Base-by-base conservation (phyloP, 2,329 filamentous ascomycete genomes). In the Cladosporium sp. region DNA sequence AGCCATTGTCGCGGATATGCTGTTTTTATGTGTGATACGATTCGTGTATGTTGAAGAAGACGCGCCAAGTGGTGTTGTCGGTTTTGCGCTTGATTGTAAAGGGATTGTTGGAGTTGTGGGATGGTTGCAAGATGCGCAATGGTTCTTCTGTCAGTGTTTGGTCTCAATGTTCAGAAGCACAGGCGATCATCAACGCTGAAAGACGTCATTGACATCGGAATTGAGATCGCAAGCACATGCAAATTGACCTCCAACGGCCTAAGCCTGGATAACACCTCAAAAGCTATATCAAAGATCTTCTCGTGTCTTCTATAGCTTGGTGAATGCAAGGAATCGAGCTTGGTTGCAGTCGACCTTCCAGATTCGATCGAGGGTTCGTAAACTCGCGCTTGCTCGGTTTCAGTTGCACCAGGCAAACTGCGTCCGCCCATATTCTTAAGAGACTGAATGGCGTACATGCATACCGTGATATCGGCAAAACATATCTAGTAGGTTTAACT, bases 1-100 rank as follows among this genome's bases (percentile, higher is more conserved):
- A 38, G 61, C 61, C 61, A 64, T 64, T 44, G 34, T 47, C 14
- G 36, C 36, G 26, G 24, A 12, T 41, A 8, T 18, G 36, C 24
- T 59, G 28, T 34, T 15, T 6, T 21, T 55, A 4, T 3, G 8
- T 21, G n/a, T 47, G 21, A 4, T 2, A 12, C 1, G 2, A 21
- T 11, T 0, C 3, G 8, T 47, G 2, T 47, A 7, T 47, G 14
- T n/a, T 47, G 41, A 12, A 11, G n/a, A 10, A 11, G 36, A 18
- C 36, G 36, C 34, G 34, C 5, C 12, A 4, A 38, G 4, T 38
- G 12, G 11, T 38, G 1, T 15, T 4, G 4, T 14, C 11, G 4
- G 11, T 14, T 38, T 38, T 30, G 28, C 28, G 28, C 28, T 30
- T 6, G 28, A 6, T 30, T 41, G 36, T 41, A 2, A 41, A 18